A percentile compares a stretch with the other conserved stretches of the same genome.
Evolutionary conservation across 2,329 filamentous ascomycete genomes (phyloP).

Genomic region (Xylariales sp.): DNA sequence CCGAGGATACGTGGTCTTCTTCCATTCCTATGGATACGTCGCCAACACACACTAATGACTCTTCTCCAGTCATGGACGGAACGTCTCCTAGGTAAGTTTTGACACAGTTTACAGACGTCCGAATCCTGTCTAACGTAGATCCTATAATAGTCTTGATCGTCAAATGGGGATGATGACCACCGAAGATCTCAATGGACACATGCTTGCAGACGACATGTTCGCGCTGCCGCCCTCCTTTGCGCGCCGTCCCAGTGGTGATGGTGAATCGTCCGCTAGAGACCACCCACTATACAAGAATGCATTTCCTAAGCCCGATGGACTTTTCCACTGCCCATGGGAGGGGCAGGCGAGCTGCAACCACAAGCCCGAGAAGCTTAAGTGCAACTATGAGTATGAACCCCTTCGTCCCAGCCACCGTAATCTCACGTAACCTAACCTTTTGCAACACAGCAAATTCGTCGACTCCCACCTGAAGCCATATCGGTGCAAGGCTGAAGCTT

Average conservation of each 20-base stretch:
- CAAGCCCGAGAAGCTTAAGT: conserved; percentile 95
- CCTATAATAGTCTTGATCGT: conserved; percentile 52
- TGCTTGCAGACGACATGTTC: conserved; percentile 54
- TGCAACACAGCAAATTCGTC: conserved; percentile 82
- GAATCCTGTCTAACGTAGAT: conserved; percentile 49
- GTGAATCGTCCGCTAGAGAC: conserved; percentile 68
- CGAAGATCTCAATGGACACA: conserved; percentile 53
- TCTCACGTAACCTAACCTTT: conserved; percentile 35
- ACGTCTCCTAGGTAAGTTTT: conserved; percentile 66
- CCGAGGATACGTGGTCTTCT: conserved; percentile 61
- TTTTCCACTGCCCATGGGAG: conserved; percentile 94
- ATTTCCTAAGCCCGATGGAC: conserved; percentile 74
- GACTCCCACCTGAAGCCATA: conserved; percentile 98
- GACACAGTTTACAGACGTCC: conserved; percentile 35
- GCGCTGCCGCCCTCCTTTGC: conserved; percentile 56
- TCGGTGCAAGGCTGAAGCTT: conserved; percentile 87
- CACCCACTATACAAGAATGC: conserved; percentile 79
- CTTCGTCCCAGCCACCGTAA: conserved; percentile 1
- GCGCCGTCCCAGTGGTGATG: conserved; percentile 63
- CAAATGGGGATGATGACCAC: conserved; percentile 54
- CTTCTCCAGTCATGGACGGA: conserved; percentile 62
- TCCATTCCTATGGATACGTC: conserved; percentile 54
- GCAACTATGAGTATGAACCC: conserved; percentile 91
- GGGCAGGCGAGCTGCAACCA: conserved; percentile 80
- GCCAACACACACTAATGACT: conserved; percentile 59